Conservation (phyloP, 2,329 filamentous ascomycete species). For the Sphaceloma murrayae region DNA sequence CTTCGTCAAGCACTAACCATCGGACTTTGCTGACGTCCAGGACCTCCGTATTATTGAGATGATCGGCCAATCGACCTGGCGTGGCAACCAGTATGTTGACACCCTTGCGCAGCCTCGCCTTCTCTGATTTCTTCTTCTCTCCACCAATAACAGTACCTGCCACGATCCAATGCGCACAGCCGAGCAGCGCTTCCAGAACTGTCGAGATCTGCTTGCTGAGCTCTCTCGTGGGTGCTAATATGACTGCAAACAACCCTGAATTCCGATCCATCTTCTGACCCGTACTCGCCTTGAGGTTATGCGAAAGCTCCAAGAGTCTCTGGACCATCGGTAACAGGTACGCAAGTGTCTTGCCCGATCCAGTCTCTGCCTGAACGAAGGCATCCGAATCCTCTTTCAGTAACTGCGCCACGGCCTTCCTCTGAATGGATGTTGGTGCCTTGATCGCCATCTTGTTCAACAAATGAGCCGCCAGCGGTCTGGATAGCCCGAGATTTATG, state of each 20-base stretch:
- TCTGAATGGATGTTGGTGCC: constrained; percentile 89
- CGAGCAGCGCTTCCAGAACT: constrained; percentile 74
- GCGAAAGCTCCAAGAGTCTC: constrained; percentile 67
- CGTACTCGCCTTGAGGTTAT: constrained; percentile 31
- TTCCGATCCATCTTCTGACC: constrained; percentile 57
- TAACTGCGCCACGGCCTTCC: constrained; percentile 73
- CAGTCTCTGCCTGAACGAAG: constrained; percentile 93
- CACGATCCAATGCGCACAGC: constrained; percentile 90
- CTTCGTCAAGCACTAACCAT: constrained; percentile 92
- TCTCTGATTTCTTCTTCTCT: constrained; percentile 72
- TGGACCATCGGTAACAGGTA: constrained; percentile 90
- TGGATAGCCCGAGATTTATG: constrained; percentile 71
- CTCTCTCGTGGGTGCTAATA: constrained; percentile 90
- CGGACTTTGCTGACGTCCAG: constrained; percentile 80
- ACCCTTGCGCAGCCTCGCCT: constrained; percentile 85
- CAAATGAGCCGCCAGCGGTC: constrained; percentile 70
- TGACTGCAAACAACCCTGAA: constrained; percentile 83
- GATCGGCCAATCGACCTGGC: constrained; percentile 81
- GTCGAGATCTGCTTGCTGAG: constrained; percentile 86
- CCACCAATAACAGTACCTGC: constrained; percentile 72
- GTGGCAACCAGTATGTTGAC: constrained; percentile 94
- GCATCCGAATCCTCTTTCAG: constrained; percentile 75
- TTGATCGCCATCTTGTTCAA: constrained; percentile 78
- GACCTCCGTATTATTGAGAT: constrained; percentile 83
- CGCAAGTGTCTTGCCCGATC: constrained; percentile 94